A percentile compares a stretch with the other conserved stretches of the same genome.
These are phyloP conservation scores for Ceratocystis cacaofunesta DNA, from an alignment of 2,329 filamentous ascomycete species.

Conservation along the genomic window DNA sequence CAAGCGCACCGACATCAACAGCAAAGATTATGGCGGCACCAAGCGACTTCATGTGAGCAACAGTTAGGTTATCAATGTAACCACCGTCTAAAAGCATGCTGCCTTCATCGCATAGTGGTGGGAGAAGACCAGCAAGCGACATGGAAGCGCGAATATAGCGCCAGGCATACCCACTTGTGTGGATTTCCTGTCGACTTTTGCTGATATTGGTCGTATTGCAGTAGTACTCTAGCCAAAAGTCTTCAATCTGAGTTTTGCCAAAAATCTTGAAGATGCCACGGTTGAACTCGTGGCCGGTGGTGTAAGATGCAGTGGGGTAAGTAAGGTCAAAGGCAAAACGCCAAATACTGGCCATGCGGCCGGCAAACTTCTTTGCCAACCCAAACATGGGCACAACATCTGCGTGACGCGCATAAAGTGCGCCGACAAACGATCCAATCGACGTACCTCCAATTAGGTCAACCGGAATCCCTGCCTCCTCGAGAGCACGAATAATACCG, in stretches of 20 bases:
- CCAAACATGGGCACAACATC: constrained; percentile 96
- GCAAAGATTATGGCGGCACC: constrained; percentile 92
- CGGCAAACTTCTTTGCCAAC: constrained; percentile 89
- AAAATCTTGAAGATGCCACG: constrained; percentile 98
- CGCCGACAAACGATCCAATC: constrained; percentile 90
- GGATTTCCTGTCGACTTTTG: constrained; percentile 79
- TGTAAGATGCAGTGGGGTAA: constrained; percentile 92
- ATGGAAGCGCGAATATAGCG: constrained; percentile 92
- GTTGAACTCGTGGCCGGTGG: constrained; percentile 97
- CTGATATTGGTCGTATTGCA: constrained; percentile 99
- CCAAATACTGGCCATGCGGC: constrained; percentile 99
- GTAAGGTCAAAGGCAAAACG: constrained; percentile 92
- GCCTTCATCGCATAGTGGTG: constrained; percentile 89
- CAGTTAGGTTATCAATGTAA: constrained; percentile 93
- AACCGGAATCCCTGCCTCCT: constrained; percentile 91
- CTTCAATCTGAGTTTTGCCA: constrained; percentile 90
- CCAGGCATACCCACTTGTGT: constrained; percentile 95
- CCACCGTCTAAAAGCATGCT: constrained; percentile 93
- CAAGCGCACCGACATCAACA: constrained; percentile 81
- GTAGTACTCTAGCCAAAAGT: constrained; percentile 98
- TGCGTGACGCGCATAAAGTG: constrained; percentile 86
- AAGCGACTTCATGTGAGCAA: constrained; percentile 89
- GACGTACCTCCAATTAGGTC: constrained; percentile 92
- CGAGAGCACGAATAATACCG: constrained; percentile 83
- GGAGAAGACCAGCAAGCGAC: constrained; percentile 83